A percentile compares a stretch with the other conserved stretches of the same genome.
Conservation (phyloP, 2,329 filamentous ascomycete species). For the Pseudocercospora cruenta region DNA sequence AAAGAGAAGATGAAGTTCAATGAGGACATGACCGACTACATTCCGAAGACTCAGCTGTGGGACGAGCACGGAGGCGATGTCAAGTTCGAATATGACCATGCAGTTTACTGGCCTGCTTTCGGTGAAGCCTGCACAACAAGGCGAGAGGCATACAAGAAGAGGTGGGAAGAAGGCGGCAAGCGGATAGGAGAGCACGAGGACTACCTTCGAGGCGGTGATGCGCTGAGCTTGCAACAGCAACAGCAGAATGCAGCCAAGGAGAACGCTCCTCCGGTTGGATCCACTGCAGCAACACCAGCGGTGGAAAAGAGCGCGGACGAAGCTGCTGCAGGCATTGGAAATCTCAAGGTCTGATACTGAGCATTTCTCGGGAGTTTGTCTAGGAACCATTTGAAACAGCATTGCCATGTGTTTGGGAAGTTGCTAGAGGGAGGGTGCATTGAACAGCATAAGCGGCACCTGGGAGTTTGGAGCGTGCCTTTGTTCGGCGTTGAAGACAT, state of each 20-base stretch:
- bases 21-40: conserved; percentile 81
- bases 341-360: conserved; percentile 2
- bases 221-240: conserved; percentile 34
- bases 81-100: conserved; percentile 90
- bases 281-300: neutral
- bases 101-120: conserved; percentile 85
- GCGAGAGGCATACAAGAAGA: conserved; percentile 62
- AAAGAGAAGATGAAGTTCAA: conserved; percentile 97
- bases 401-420: conserved; percentile 1
- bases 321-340: neutral
- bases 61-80: conserved; percentile 76
- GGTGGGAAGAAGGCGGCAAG: conserved; percentile 82
- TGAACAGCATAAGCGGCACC: neutral
- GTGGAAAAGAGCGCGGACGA: neutral
- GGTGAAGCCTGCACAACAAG: conserved; percentile 70
- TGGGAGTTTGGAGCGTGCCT: neutral
- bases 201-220: conserved; percentile 75
- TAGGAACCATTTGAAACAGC: neutral
- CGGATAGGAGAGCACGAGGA: conserved; percentile 83
- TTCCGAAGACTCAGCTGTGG: conserved; percentile 82
- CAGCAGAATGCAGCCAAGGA: neutral
- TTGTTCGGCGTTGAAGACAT: neutral
- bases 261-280: neutral
- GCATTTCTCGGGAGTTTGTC: neutral
- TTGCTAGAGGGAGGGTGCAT: neutral